Base-by-base conservation (phyloP, 2,329 filamentous ascomycete species). In the Dactylellina leptospora region DNA sequence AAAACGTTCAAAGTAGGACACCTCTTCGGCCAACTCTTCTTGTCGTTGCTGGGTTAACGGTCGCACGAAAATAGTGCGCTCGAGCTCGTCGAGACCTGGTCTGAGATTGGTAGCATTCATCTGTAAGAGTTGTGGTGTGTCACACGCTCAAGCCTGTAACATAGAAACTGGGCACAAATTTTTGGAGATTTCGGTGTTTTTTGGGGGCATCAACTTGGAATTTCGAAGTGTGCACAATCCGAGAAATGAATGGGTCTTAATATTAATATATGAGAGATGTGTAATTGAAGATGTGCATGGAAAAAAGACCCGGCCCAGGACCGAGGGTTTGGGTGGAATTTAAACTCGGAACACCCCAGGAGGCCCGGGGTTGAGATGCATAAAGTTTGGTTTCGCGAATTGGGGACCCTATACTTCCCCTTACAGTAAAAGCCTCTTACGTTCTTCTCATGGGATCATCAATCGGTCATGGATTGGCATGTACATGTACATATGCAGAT, bases 1-100 rank as follows among this genome's bases (percentile, higher is more conserved):
- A 33, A 72, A 72, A 3, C 68, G 59, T 42, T 72, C 68, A 25
- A 72, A 72, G 54, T 72, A 72, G 9, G 68, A 72, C 28, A 72
- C 36, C 13, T 72, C 68, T 45, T 53, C 50, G 0, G 55, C 53
- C 22, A 72, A 47, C 18, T 72, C 59, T 6, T 63, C 68, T 36
- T 53, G 68, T 51, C 68, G 68, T 36, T 64, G 53, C 9, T 27
- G 36, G 4, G 55, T 58, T 48, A 72, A 53, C 16, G 51, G 53
- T 30, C 54, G 58, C 16, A 72, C 23, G 45, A 63, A 72, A 48
- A 72, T 47, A 10, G 59, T 42, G 30, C 47, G 38, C 28, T 72
- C 68, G 13, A 72, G 68, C 53, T 72, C 68, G 10, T 59, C 59
- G 25, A 72, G 27, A 45, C 59, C 50, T 5, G 68, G 68, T 36